Percentiles rank a stretch among this genome's conserved stretches.
Conservation (phyloP, 2,329 filamentous ascomycete genomes). For the Cladosporium sp. region DNA sequence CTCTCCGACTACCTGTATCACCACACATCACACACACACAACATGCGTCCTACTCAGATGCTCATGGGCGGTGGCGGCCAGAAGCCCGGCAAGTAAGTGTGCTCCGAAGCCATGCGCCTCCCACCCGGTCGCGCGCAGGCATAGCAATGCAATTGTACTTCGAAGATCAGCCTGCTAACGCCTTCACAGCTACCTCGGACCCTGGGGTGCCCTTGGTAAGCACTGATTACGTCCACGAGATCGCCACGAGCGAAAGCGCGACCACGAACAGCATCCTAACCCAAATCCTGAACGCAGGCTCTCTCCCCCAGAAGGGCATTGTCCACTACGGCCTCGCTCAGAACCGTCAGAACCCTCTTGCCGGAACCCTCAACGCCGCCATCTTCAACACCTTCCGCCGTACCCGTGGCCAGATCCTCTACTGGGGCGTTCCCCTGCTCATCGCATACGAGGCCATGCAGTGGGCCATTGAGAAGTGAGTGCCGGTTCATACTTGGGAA, state of each 20-base stretch:
- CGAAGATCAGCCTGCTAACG: conserved; percentile 1
- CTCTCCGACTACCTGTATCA: conserved; percentile 3
- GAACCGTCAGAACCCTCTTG: conserved; percentile 88
- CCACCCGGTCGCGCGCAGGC: conserved; percentile 1
- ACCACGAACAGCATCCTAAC: conserved; percentile 1
- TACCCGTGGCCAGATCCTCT: conserved; percentile 82
- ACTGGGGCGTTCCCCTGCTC: conserved; percentile 78
- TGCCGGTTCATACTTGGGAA: conserved; percentile 24
- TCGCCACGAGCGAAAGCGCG: background rate
- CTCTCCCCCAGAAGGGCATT: conserved; percentile 61
- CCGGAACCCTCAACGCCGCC: conserved; percentile 74
- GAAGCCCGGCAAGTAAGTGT: conserved; percentile 45
- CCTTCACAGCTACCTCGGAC: conserved; percentile 65
- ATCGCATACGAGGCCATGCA: conserved; percentile 79
- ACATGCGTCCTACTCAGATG: conserved; percentile 42
- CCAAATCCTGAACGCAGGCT: conserved; percentile 39
- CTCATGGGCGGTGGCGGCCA: conserved; percentile 39
- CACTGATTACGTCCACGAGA: background rate
- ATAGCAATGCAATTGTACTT: background rate
- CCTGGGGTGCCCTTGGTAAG: conserved; percentile 76
- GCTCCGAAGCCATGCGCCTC: background rate
- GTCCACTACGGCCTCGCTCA: conserved; percentile 73
- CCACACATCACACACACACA: conserved; percentile 25
- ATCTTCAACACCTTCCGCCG: conserved; percentile 96
- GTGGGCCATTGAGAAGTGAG: conserved; percentile 90